Percentiles rank a stretch among this genome's conserved stretches.
Conservation (phyloP, 2,329 filamentous ascomycete genomes). For the Alternaria burnsii region DNA sequence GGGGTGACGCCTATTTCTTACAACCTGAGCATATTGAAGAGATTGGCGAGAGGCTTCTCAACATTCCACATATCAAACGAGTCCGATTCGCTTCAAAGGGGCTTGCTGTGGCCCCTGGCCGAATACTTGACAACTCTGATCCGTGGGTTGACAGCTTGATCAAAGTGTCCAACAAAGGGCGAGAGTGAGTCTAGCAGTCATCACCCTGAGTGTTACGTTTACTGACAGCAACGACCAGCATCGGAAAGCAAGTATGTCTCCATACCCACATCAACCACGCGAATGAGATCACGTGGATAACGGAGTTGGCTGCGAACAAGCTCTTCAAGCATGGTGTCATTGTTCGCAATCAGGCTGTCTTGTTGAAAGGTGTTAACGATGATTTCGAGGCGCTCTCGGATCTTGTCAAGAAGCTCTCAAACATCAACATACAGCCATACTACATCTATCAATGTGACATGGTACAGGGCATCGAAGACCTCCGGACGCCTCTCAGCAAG, state of each 20-base stretch:
- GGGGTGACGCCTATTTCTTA: conserved; percentile 69
- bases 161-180: conserved; percentile 60
- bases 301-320: conserved; percentile 59
- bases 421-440: conserved; percentile 69
- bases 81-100: conserved; percentile 71
- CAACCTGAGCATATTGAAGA: conserved; percentile 60
- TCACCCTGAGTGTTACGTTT: neutral
- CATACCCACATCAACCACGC: conserved; percentile 74
- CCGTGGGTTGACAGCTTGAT: conserved; percentile 64
- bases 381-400: conserved; percentile 60
- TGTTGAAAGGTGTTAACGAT: conserved; percentile 69
- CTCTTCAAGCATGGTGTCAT: conserved; percentile 62
- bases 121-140: conserved; percentile 63
- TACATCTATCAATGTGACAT: conserved; percentile 74
- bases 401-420: conserved; percentile 63
- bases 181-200: conserved; percentile 33
- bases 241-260: conserved; percentile 68
- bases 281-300: conserved; percentile 69
- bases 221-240: conserved; percentile 9
- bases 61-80: conserved; percentile 66
- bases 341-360: conserved; percentile 68
- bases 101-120: conserved; percentile 65
- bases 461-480: conserved; percentile 67
- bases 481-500: conserved; percentile 67
- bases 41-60: conserved; percentile 64